Evolutionary conservation across 169 alveolate species (phyloP), one percentile per base, ranked within the genome.

Genomic region (Cryptosporidium meleagridis): DNA sequence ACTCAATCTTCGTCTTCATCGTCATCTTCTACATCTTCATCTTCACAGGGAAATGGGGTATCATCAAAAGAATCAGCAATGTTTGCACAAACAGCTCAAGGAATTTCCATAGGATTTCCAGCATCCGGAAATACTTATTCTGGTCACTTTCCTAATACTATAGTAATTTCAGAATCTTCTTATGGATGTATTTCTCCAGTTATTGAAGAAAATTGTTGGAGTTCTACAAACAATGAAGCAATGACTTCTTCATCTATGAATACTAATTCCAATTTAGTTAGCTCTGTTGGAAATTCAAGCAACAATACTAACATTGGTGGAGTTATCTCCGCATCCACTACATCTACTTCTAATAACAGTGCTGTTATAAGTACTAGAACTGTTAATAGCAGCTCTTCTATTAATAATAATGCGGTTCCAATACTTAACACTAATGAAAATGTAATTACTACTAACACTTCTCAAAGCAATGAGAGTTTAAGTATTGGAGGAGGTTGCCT

Each of bases 161-260:
- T 55, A 33, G 18, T 26, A 35, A 35, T 44, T 29, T 51, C 70
- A 18, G 85, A 52, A 4, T 9, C 85, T 52, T 44, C 55, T 18
- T 72, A 72, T 53, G 62, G 69, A 10, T 72, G 85, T 55, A 39
- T 72, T 33, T 72, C 72, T 48, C 35, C 70, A 16, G 51, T 37
- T 14, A 26, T 80, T 23, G 75, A 41, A 18, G 75, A 61, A 10
- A 39, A 23, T 62, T n/a, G 69, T 55, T 61, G 89, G 55, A 59
- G 14, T 55, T 23, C 67, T 23, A 1, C 67, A 55, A n/a, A 10
- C 3, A 55, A 55, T n/a, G 67, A 55, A 21, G 35, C 37, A 55
- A 55, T 55, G 67, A 21, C 37, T 55, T 55, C 65, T 55, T 23
- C 67, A 26, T 55, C 67, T 8, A 55, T 55, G 12, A 26, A 9